Conservation (phyloP, 768 basidiomycete species). For the Pleurotus sapidus region DNA sequence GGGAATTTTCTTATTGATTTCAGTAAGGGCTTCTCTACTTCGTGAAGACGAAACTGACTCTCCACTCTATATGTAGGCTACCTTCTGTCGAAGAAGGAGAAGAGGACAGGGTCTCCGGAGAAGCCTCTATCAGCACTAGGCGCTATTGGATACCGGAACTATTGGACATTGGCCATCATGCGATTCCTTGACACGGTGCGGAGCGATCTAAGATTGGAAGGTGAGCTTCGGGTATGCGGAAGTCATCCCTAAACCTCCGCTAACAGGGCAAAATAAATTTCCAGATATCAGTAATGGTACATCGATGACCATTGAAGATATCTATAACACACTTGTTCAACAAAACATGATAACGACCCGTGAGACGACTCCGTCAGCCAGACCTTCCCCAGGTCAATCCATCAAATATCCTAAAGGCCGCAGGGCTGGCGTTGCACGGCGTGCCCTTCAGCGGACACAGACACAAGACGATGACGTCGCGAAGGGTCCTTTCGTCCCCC, state of each 20-base stretch:
- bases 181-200: slow-evolving; percentile 63
- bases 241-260: neutral
- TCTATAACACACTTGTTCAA: slow-evolving; percentile 68
- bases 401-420: slow-evolving; percentile 73
- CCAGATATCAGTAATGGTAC: slow-evolving; percentile 83
- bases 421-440: slow-evolving; percentile 61
- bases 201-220: slow-evolving; percentile 68
- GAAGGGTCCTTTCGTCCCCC: slow-evolving; percentile 58
- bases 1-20: slow-evolving; percentile 97
- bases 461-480: slow-evolving; percentile 39
- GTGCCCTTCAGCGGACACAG: slow-evolving; percentile 58
- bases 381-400: slow-evolving; percentile 74
- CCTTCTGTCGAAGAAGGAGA: slow-evolving; percentile 93
- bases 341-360: slow-evolving; percentile 71
- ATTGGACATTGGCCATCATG: slow-evolving; percentile 91
- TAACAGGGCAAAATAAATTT: neutral
- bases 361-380: slow-evolving; percentile 46
- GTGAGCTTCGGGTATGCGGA: slow-evolving; percentile 37
- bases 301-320: slow-evolving; percentile 89
- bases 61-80: slow-evolving; percentile 59
- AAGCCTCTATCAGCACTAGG: slow-evolving; percentile 93
- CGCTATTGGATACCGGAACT: slow-evolving; percentile 90
- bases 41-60: no score
- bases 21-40: slow-evolving; percentile 54
- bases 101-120: slow-evolving; percentile 87